Evolutionary conservation across 441 rosid genomes (phyloP), one percentile per base, ranked within the genome.

Genomic region (California macrophylla): DNA sequence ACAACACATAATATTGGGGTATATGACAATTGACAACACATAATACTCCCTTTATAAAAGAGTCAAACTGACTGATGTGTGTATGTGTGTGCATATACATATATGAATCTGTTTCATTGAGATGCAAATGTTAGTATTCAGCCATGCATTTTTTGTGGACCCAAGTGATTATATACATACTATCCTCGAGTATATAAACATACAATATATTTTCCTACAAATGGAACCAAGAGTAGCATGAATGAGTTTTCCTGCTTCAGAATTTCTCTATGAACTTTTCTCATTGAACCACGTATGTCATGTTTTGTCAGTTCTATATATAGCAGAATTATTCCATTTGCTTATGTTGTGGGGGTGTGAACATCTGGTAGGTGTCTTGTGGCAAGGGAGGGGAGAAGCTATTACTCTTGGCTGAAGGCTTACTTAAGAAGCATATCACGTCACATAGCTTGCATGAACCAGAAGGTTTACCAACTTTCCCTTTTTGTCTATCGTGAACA

Each of bases 371-470:
- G 99, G 99, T 95, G 45, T 75, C 87, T 69, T 92, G 98, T 71
- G 93, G 89, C 73, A 86, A 85, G 77, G 95, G 95, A 21, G 95
- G 89, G 62, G 95, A 89, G 80, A 95, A 92, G 81, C 82, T 95
- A 40, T 77, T 89, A 64, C 85, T 86, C 69, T 84, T 92, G 72
- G 98, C 97, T 66, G 99, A 91, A 81, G 96, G 95, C 80, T 87
- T 95, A 72, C 88, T 90, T 64, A 91, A 88, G 87, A 95, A 91
- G 87, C 99, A 95, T 76, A 82, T 87, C 78, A 84, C 85, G 54
- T 79, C 97, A 67, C 98, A 92, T 77, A 86, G 96, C 81, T 85
- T 95, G 88, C 98, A 92, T 76, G 98, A 92, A 81, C 98, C 97
- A 16, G 99, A 95, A 87, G 99, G 99, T 91, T 66, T 18, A 56